These are phyloP conservation scores for Fusarium buxicola DNA, from an alignment of 2,329 filamentous ascomycete genomes.

Conservation along the genomic window DNA sequence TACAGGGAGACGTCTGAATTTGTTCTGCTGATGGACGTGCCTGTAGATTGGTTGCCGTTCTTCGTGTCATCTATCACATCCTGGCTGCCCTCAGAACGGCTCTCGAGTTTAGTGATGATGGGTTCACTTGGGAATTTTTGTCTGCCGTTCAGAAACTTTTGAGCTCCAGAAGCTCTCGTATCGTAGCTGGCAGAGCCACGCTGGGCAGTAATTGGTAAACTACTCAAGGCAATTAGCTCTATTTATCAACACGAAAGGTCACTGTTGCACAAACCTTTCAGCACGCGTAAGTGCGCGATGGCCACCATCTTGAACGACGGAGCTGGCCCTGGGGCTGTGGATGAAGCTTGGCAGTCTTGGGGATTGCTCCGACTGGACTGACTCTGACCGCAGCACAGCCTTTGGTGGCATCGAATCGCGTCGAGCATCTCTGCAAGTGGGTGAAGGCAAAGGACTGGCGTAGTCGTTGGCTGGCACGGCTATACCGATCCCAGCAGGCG, in stretches of 20 bases:
- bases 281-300: conserved; percentile 31
- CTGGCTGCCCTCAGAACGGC: conserved; percentile 26
- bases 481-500: conserved; percentile 34
- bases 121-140: conserved; percentile 29
- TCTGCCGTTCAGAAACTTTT: conserved; percentile 27
- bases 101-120: conserved; percentile 23
- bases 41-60: conserved; percentile 33
- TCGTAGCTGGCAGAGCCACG: conserved; percentile 34
- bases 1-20: conserved; percentile 62
- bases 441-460: conserved; percentile 22
- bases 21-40: conserved; percentile 42
- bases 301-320: conserved; percentile 30
- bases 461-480: conserved; percentile 29
- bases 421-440: conserved; percentile 29
- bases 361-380: conserved; percentile 37
- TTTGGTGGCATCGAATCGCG: conserved; percentile 32
- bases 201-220: conserved; percentile 28
- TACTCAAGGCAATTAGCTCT: conserved; percentile 33
- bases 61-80: conserved; percentile 41
- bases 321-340: conserved; percentile 28
- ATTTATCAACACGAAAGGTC: conserved; percentile 18
- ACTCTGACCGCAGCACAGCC: conserved; percentile 26
- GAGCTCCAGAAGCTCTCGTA: conserved; percentile 34
- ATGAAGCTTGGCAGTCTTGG: conserved; percentile 27
- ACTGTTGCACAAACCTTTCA: conserved; percentile 41